Evolutionary conservation across 306 rosid genomes (phyloP).

Genomic region (Sesbania bispinosa): DNA sequence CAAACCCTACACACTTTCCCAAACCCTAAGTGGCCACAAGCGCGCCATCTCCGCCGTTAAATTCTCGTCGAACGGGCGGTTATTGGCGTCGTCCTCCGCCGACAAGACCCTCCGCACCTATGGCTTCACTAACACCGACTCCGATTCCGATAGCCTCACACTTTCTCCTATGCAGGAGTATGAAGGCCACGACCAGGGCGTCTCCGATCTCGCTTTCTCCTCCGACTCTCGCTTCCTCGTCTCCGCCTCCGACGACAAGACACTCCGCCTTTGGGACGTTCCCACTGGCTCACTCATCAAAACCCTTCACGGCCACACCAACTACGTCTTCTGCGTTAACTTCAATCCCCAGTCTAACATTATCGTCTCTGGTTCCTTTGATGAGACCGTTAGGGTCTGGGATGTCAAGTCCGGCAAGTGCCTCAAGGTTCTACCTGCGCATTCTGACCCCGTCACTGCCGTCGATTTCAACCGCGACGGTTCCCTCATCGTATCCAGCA

Average conservation of each 20-base stretch:
- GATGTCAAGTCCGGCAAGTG: slow-evolving; percentile 87
- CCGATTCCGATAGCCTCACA: slow-evolving; percentile 33
- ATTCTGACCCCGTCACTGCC: slow-evolving; percentile 93
- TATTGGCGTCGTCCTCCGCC: slow-evolving; percentile 89
- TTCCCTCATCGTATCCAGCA: slow-evolving; percentile 82
- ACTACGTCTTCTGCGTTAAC: slow-evolving; percentile 83
- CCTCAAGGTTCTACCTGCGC: slow-evolving; percentile 87
- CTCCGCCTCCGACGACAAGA: slow-evolving; percentile 96
- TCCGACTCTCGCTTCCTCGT: slow-evolving; percentile 78
- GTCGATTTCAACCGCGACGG: slow-evolving; percentile 92
- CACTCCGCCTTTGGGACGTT: slow-evolving; percentile 90
- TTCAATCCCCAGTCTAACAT: slow-evolving; percentile 89
- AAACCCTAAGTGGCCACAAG: slow-evolving; percentile 73
- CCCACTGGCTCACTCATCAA: slow-evolving; percentile 65
- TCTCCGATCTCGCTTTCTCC: slow-evolving; percentile 91
- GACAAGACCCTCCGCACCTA: slow-evolving; percentile 90
- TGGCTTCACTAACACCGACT: slow-evolving; percentile 43
- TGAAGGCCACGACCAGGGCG: slow-evolving; percentile 83
- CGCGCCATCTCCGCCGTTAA: slow-evolving; percentile 78
- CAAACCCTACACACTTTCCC: slow-evolving; percentile 56
- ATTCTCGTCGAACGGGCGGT: slow-evolving; percentile 85
- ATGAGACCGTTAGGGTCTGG: slow-evolving; percentile 95
- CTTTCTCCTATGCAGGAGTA: slow-evolving; percentile 67
- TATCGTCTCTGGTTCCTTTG: slow-evolving; percentile 93
- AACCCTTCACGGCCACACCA: slow-evolving; percentile 88